Evolutionary conservation across 116 monocot species (phyloP), one percentile per base, ranked within the genome.

Genomic region (Posidonia oceanica): DNA sequence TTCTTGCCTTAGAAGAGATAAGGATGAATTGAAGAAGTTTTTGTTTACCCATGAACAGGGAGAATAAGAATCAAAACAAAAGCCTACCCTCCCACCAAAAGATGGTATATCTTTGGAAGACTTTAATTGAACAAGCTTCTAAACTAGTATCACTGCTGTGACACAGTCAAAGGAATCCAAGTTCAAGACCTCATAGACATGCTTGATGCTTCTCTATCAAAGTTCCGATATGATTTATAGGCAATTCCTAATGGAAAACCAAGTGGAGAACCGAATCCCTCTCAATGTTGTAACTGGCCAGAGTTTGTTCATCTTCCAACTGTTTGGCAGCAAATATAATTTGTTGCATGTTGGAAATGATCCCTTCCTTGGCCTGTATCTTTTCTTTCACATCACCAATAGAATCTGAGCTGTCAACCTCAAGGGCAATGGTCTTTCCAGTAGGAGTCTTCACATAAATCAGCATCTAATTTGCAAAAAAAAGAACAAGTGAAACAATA

Each of bases 361-460:
- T 54, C 6, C 68, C 68, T 68, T 68, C 68, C 48, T 54, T 68
- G 13, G 39, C 71, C 38, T 42, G 40, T n/a, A 71, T 71, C 48
- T 48, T 61, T 0, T 23, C 48, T 66, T 66, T 66, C 66, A 66
- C 44, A 48, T 66, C 66, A n/a, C 44, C 0, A 42, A 66, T 12
- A 20, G 66, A 42, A 42, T 66, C 44, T 11, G 14, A 39, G n/a
- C 3, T 48, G 8, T 44, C 16, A 15, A 51, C 61, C 16, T 71
- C 71, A 15, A 71, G 61, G 14, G 48, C 13, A 38, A 71, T 61
- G 41, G 61, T 61, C 38, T 71, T 71, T 2, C 71, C 71, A 42
- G 71, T 61, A 22, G 16, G 61, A 14, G 71, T 61, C 61, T 71
- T 71, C 42, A 71, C 71, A 61, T 39, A 51, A 3, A 71, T 14